Conservation (phyloP, 257 asterid species). For the Fraxinus cuspidata region DNA sequence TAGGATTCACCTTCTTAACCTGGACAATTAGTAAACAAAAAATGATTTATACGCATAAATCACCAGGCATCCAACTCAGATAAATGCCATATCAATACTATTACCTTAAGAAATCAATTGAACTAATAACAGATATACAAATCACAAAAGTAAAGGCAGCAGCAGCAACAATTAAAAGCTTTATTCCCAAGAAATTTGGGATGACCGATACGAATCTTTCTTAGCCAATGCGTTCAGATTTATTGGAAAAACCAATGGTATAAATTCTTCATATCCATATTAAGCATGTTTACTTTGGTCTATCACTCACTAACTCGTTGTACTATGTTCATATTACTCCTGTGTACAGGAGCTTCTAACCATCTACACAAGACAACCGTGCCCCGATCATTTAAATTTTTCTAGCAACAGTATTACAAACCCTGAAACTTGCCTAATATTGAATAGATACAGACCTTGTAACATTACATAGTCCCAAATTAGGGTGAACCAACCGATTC, state of each 20-base stretch:
- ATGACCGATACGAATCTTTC: not conserved
- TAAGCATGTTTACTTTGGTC: not conserved
- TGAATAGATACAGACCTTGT: not conserved
- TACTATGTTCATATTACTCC: not conserved
- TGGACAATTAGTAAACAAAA: conserved; percentile 21
- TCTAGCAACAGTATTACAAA: not conserved
- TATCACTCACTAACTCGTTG: not conserved
- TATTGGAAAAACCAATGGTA: not conserved
- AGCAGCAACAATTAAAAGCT: not conserved
- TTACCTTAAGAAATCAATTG: not conserved
- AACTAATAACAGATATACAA: not conserved
- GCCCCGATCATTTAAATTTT: not conserved
- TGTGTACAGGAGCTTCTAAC: not conserved
- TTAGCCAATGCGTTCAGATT: not conserved
- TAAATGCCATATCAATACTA: not conserved
- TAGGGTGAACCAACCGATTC: not conserved
- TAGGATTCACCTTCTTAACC: conserved; percentile 68
- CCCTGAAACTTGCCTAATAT: not conserved
- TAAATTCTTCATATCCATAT: not conserved
- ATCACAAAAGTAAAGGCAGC: not conserved
- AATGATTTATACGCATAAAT: conserved; percentile 5
- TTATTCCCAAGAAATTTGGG: not conserved
- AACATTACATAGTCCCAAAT: not conserved
- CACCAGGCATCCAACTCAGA: conserved; percentile 13
- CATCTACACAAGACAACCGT: not conserved